phyloP scores from a whole-genome alignment of 108 stramenopile genomes.

The Hondaea fermentalgiana region DNA sequence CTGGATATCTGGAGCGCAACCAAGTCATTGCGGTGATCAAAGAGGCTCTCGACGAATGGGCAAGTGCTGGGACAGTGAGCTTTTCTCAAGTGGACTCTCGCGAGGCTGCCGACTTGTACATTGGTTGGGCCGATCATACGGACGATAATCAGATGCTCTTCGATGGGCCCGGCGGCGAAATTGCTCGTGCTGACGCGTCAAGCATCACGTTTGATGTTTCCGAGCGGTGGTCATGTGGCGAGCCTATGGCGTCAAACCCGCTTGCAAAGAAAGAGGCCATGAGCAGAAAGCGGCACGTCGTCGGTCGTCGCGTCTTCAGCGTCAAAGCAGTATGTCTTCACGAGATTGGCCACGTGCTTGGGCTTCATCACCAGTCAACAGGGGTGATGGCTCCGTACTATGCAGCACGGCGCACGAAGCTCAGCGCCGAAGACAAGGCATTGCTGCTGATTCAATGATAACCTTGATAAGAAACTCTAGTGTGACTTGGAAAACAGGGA shows the following conservation, averaged over 20 bases:
- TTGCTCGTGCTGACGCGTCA: neutral
- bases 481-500: too few species aligned
- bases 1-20: neutral
- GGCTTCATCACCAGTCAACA: neutral
- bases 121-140: neutral
- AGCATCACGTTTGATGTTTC: neutral
- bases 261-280: too few species aligned
- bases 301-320: neutral
- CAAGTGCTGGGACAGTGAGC: neutral
- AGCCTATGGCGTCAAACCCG: too few species aligned
- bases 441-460: neutral
- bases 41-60: neutral
- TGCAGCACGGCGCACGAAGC: neutral
- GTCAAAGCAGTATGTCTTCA: neutral
- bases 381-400: neutral
- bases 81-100: neutral
- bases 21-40: neutral
- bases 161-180: neutral
- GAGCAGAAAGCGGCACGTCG: too few species aligned
- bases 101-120: neutral
- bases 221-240: neutral
- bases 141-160: neutral
- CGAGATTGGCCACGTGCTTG: neutral
- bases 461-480: too few species aligned
- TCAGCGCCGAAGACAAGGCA: neutral